A percentile compares a stretch with the other conserved stretches of the same genome.
phyloP scores from a whole-genome alignment of 805 yeast species.

The Pichia ethanolica region DNA sequence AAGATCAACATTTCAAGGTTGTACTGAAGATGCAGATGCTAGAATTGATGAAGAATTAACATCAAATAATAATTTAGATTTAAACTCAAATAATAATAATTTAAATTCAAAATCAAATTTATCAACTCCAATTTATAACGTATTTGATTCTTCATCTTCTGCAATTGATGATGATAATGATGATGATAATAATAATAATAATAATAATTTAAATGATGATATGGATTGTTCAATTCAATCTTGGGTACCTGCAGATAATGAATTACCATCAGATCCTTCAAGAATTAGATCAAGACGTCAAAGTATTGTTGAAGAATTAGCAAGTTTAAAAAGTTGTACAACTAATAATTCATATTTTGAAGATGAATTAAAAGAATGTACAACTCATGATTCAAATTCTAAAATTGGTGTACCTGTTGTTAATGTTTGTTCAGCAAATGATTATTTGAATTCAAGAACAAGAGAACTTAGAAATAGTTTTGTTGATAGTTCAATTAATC shows the following conservation, averaged over 20 bases:
- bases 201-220: neutral
- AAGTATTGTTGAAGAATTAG: constrained; percentile 13
- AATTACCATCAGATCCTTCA: neutral
- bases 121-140: neutral
- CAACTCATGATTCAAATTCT: neutral
- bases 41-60: constrained; percentile 10
- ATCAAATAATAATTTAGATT: too few relatives aligned
- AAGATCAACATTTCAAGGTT: constrained; percentile 11
- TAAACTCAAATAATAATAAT: neutral
- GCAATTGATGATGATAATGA: constrained; percentile 1
- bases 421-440: constrained; percentile 23
- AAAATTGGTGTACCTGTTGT: constrained; percentile 11
- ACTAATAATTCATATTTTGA: constrained; percentile 18
- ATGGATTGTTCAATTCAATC: constrained; percentile 11
- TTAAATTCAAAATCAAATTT: too few relatives aligned
- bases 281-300: constrained; percentile 1
- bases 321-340: constrained; percentile 11
- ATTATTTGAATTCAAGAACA: constrained; percentile 17
- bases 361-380: constrained; percentile 13
- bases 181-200: neutral
- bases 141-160: neutral
- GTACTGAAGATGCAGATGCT: constrained; percentile 9
- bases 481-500: constrained; percentile 1
- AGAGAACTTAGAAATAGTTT: constrained; percentile 14
- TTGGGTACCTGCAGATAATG: constrained; percentile 8